A percentile compares a stretch with the other conserved stretches of the same genome.
These are phyloP conservation scores for Diaporthe citrichinensis DNA, from an alignment of 2,329 filamentous ascomycete genomes.

Conservation along the genomic window DNA sequence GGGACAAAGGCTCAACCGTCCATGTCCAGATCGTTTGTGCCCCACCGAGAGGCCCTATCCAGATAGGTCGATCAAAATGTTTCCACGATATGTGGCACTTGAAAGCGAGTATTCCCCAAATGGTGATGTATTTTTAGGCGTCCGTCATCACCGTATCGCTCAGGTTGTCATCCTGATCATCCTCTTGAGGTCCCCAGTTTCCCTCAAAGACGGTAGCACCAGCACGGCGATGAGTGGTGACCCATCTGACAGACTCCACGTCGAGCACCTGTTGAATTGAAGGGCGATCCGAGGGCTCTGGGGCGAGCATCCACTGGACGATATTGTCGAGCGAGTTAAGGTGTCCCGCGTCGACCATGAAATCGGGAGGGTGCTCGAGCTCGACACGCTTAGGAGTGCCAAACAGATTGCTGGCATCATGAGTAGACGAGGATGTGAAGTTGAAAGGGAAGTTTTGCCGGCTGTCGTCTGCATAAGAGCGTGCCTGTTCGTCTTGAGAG, in stretches of 20 bases:
- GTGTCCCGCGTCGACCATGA: conserved; percentile 86
- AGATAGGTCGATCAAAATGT: conserved; percentile 50
- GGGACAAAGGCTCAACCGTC: conserved; percentile 39
- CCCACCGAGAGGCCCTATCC: conserved; percentile 48
- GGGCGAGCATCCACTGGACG: conserved; percentile 89
- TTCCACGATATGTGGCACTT: conserved; percentile 37
- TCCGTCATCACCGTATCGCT: conserved; percentile 73
- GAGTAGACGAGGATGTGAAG: conserved; percentile 44
- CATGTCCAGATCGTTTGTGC: conserved; percentile 43
- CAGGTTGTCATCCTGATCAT: conserved; percentile 52
- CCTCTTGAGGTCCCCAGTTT: conserved; percentile 87
- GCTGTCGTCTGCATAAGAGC: neutral
- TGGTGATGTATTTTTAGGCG: conserved; percentile 56
- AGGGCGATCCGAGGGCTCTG: conserved; percentile 80
- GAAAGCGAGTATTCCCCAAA: conserved; percentile 44
- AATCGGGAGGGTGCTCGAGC: conserved; percentile 77
- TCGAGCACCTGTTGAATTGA: conserved; percentile 80
- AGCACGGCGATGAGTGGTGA: conserved; percentile 80
- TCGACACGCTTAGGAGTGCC: conserved; percentile 64
- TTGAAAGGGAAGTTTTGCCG: conserved; percentile 44
- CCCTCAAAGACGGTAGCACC: conserved; percentile 97
- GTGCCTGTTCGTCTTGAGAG: conserved; percentile 33
- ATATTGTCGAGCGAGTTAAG: conserved; percentile 84
- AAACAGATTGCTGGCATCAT: conserved; percentile 59
- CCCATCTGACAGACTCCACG: conserved; percentile 84